Evolutionary conservation across 139 green algal genomes (phyloP).

Genomic region (Asterochloris sp.): DNA sequence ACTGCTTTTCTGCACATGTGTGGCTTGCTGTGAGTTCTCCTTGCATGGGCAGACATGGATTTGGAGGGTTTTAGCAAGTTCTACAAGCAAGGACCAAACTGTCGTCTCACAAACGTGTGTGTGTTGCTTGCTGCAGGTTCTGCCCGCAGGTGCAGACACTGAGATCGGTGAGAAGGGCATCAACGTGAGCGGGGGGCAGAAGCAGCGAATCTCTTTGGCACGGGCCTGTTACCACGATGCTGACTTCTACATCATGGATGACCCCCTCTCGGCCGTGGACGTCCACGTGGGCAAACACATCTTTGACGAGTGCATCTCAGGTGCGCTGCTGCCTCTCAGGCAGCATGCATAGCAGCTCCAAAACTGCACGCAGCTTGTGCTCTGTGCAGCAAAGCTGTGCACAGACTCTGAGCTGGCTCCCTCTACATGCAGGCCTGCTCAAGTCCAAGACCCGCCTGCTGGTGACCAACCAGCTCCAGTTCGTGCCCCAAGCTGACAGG

Average conservation of each 20-base stretch:
- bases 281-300: conserved; percentile 83
- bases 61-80: background rate
- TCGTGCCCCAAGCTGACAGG: conserved; percentile 65
- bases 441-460: conserved; percentile 66
- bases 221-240: conserved; percentile 81
- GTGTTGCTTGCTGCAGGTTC: conserved; percentile 37
- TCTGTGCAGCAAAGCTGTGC: too few species aligned
- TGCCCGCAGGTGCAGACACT: conserved; percentile 77
- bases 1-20: too few species aligned
- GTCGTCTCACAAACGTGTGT: conserved; percentile 7
- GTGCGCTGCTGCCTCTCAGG: background rate
- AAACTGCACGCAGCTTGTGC: too few species aligned
- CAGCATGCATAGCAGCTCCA: too few species aligned
- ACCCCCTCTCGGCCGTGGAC: conserved; percentile 91
- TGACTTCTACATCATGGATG: conserved; percentile 91
- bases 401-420: too few species aligned
- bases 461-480: conserved; percentile 90
- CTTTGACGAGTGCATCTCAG: conserved; percentile 75
- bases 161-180: conserved; percentile 95
- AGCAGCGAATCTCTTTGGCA: conserved; percentile 87
- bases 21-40: background rate
- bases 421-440: conserved; percentile 12
- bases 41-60: too few species aligned
- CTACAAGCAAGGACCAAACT: background rate
- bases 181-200: conserved; percentile 90